Conservation (phyloP, 2,329 filamentous ascomycete species). For the Huntiella moniliformis region DNA sequence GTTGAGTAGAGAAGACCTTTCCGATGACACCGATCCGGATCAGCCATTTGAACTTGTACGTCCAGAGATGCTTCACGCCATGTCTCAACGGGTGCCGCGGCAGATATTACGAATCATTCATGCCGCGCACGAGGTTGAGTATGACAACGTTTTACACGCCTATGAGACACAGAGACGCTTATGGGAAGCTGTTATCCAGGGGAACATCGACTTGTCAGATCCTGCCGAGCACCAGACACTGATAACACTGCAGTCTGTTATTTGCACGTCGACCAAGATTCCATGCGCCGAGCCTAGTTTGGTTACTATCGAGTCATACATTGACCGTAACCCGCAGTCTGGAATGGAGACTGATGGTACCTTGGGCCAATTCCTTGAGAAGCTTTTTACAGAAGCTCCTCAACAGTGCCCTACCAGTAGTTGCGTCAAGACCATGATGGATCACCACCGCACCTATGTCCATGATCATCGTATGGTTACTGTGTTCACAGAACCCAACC, state of each 20-base stretch:
- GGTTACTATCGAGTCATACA: conserved; percentile 83
- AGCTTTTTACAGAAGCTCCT: conserved; percentile 59
- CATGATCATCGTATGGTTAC: conserved; percentile 90
- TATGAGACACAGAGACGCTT: conserved; percentile 88
- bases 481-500: conserved; percentile 53
- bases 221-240: conserved; percentile 94
- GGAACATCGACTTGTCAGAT: conserved; percentile 77
- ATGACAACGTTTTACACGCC: conserved; percentile 83
- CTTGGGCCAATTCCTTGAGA: conserved; percentile 85
- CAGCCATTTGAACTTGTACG: conserved; percentile 79
- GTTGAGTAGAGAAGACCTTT: conserved; percentile 27
- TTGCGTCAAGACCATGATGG: conserved; percentile 73
- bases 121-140: conserved; percentile 89
- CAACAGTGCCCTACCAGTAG: conserved; percentile 65
- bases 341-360: conserved; percentile 73
- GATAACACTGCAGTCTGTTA: conserved; percentile 79
- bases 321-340: conserved; percentile 62
- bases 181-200: conserved; percentile 88
- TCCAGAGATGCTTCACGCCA: conserved; percentile 83
- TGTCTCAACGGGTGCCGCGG: conserved; percentile 58
- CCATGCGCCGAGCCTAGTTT: conserved; percentile 82
- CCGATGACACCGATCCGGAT: conserved; percentile 43
- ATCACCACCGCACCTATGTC: conserved; percentile 92
- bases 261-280: conserved; percentile 83
- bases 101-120: conserved; percentile 87